These are phyloP conservation scores for Escovopsis sp. DNA, from an alignment of 2,329 filamentous ascomycete species.

Conservation along the genomic window DNA sequence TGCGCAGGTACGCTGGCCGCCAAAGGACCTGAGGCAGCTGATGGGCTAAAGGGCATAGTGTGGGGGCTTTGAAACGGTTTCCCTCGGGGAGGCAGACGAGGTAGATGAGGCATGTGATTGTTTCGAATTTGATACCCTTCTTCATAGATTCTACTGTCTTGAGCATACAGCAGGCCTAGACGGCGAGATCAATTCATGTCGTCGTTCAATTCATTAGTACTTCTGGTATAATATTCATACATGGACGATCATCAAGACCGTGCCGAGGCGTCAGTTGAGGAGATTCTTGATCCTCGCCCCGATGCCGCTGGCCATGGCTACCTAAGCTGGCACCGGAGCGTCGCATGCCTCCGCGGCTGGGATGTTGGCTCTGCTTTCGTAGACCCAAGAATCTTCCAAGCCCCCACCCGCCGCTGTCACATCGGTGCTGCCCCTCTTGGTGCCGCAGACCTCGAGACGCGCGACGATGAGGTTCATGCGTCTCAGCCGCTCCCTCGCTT, in stretches of 20 bases:
- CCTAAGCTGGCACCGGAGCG: constrained; percentile 2
- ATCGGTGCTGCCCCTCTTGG: constrained; percentile 9
- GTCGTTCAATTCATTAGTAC: not conserved
- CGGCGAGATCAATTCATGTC: not conserved
- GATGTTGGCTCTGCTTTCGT: constrained; percentile 11
- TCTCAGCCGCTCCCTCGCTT: constrained; percentile 61
- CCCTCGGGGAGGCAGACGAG: too few relatives aligned
- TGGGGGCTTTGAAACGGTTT: too few relatives aligned
- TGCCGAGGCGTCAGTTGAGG: not conserved
- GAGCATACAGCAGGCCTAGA: too few relatives aligned
- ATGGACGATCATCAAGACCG: not conserved
- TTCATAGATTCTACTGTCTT: too few relatives aligned
- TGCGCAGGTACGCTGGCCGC: constrained; percentile 92
- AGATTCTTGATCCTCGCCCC: not conserved
- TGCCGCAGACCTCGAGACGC: constrained; percentile 49
- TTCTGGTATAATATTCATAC: not conserved
- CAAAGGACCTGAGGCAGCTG: constrained; percentile 78
- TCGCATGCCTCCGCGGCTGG: not conserved
- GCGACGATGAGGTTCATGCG: constrained; percentile 63
- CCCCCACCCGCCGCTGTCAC: constrained; percentile 4
- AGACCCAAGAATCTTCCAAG: constrained; percentile 21
- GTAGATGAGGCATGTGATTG: not conserved
- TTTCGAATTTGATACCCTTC: constrained; percentile 5
- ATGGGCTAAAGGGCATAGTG: constrained; percentile 48
- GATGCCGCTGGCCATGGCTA: not conserved